Evolutionary conservation across 73 alveolate genomes (phyloP).

Genomic region (Paramecium octaurelia): DNA sequence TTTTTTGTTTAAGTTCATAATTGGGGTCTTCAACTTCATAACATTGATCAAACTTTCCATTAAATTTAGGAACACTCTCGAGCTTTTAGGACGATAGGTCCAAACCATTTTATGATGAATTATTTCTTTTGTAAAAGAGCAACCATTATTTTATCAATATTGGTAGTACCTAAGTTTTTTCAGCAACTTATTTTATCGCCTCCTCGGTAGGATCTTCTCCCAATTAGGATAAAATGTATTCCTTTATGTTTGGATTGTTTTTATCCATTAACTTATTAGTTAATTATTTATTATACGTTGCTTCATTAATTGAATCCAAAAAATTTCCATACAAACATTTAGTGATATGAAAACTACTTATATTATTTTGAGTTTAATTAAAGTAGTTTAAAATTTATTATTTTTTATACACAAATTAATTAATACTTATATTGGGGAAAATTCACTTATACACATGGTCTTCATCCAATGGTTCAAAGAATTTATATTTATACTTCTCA

Average conservation of each 20-base stretch:
- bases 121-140: background rate
- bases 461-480: background rate
- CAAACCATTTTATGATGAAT: background rate
- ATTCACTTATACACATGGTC: background rate
- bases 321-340: background rate
- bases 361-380: background rate
- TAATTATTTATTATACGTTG: background rate
- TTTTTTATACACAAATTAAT: background rate
- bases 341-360: background rate
- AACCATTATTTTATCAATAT: background rate
- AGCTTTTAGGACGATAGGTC: background rate
- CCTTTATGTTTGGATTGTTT: background rate
- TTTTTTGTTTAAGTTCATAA: background rate
- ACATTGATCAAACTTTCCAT: background rate
- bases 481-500: background rate
- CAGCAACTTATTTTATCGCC: background rate
- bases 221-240: background rate
- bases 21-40: background rate
- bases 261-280: background rate
- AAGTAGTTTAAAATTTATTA: background rate
- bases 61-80: background rate
- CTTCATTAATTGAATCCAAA: background rate
- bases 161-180: background rate
- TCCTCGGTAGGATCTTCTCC: background rate
- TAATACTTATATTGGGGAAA: background rate